Evolutionary conservation across 257 asterid genomes (phyloP).

Genomic region (Solanum gracilifrons): DNA sequence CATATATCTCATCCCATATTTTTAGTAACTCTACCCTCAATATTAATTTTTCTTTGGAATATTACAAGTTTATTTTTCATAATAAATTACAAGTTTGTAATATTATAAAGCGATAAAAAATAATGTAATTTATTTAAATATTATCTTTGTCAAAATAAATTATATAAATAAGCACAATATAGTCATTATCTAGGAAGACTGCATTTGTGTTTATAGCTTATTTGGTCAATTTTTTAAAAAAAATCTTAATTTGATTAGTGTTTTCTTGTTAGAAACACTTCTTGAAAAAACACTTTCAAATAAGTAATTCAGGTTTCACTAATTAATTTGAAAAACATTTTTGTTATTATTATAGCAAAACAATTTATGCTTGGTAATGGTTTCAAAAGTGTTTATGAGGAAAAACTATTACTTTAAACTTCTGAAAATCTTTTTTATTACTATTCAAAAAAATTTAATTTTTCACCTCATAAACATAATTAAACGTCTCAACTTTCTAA

Average conservation of each 20-base stretch:
- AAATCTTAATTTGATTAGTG: background rate
- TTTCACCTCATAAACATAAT: background rate
- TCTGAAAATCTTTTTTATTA: no score
- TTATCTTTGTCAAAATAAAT: no score
- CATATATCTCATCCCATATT: no score
- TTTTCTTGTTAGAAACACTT: background rate
- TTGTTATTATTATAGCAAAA: background rate
- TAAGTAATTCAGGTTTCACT: background rate
- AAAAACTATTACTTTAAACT: background rate
- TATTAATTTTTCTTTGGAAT: background rate
- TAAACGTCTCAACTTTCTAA: background rate
- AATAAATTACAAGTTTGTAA: background rate
- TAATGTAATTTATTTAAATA: no score
- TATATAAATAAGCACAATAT: background rate
- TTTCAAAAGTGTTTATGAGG: background rate
- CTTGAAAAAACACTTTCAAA: background rate
- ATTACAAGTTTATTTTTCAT: background rate
- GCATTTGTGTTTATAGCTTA: background rate
- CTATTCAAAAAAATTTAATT: no score
- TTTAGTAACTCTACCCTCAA: background rate
- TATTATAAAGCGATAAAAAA: no score
- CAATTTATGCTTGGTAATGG: no score
- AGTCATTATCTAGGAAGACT: background rate
- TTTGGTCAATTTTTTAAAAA: background rate
- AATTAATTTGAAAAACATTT: no score